phyloP scores from a whole-genome alignment of 179 eudicot species.

The Beta corolliflora region DNA sequence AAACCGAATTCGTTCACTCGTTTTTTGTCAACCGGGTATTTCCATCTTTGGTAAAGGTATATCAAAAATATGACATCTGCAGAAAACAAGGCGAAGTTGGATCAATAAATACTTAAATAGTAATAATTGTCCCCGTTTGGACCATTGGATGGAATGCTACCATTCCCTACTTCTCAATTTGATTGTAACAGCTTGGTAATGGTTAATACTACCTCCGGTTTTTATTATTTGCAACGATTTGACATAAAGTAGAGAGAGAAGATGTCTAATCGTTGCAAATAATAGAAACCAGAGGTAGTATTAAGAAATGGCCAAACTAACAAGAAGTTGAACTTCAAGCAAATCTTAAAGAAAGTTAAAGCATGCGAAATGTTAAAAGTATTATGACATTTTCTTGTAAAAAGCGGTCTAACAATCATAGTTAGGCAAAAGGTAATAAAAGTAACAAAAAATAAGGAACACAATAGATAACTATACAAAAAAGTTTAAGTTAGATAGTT shows the following conservation, averaged over 20 bases:
- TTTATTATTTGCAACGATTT: no score
- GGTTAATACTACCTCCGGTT: no score
- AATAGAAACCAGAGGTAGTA: no score
- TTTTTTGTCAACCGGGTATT: slow-evolving; percentile 88
- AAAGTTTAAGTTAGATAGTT: no score
- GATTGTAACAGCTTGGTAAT: background rate
- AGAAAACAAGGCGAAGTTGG: slow-evolving; percentile 9
- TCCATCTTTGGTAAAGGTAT: slow-evolving; percentile 88
- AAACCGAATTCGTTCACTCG: slow-evolving; percentile 95
- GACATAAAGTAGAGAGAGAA: no score
- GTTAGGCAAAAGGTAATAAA: no score
- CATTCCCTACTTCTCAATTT: background rate
- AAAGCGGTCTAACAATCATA: no score
- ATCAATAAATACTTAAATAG: background rate
- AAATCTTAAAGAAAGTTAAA: background rate
- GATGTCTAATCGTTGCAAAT: no score
- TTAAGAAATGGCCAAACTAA: background rate
- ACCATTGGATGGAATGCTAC: background rate
- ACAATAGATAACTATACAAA: no score
- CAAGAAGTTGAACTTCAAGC: background rate
- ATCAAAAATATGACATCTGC: slow-evolving; percentile 96
- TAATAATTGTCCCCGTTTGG: background rate
- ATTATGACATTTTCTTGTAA: background rate
- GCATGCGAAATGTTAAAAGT: background rate
- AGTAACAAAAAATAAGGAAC: no score